Base-by-base conservation (phyloP, 306 rosid genomes). In the Trifolium dubium region DNA sequence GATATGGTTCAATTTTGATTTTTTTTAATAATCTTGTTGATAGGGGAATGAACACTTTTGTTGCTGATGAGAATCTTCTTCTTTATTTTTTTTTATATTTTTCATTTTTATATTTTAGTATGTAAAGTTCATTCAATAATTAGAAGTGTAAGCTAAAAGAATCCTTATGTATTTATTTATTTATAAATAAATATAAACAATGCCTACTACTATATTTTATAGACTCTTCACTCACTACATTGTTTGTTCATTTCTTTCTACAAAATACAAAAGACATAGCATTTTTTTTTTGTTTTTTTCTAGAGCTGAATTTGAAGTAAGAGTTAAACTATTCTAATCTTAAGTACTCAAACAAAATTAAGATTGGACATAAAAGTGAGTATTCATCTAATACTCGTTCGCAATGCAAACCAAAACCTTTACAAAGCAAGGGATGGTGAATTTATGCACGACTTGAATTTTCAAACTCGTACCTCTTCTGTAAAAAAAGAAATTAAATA, bases 1-100 rank as follows among this genome's bases (percentile, higher is more conserved):
- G 66, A 83, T 49, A 72, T 15, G 5, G 62, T 70, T 51, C 67
- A 76, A 60, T 76, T 81, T 83, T 77, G 35, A n/a, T n/a, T 63
- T 77, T 73, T 81, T 74, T n/a, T 49, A 18, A 18, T 70, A 28
- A 31, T 77, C 39, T 50, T 63, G 66, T 63, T 71, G 28, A 32
- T 51, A 39, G 1, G 61, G 31, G 65, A 75, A 79, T 77, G 61
- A 73, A 67, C 60, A 44, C 18, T 60, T 69, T 39, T 49, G 14
- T 37, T 51, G 12, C 67, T 53, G 18, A 63, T 35, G 39, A 79
- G 77, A 83, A 76, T 75, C 68, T 83, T 51, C 60, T 76, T 77
- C 10, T 56, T 3, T 28, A 11, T 13, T 79, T 58, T 75, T 72
- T 80, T 79, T 54, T 43, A 10, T 56, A 8, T 65, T 23, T 23